Evolutionary conservation across 2,329 filamentous ascomycete genomes (phyloP).

Genomic region (Xylaria sp.): DNA sequence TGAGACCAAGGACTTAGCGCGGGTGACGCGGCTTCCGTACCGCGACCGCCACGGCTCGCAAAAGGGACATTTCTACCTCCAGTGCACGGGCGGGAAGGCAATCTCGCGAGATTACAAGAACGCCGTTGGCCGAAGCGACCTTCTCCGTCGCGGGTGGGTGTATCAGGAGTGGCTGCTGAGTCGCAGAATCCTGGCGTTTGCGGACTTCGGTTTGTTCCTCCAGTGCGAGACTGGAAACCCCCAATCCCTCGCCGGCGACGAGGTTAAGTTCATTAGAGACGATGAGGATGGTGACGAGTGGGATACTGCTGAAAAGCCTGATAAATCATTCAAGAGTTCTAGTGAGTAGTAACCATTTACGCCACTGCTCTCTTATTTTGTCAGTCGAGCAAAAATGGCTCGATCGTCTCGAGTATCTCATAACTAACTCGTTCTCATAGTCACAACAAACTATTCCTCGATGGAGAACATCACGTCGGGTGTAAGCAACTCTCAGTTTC

Average conservation of each 20-base stretch:
- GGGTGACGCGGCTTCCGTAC: conserved; percentile 18
- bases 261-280: conserved; percentile 8
- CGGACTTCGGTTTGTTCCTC: conserved; percentile 22
- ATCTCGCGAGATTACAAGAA: conserved; percentile 24
- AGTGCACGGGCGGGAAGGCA: conserved; percentile 11
- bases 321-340: conserved; percentile 27
- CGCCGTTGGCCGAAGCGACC: conserved; percentile 16
- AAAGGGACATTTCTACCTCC: conserved; percentile 29
- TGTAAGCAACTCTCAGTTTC: background rate
- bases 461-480: background rate
- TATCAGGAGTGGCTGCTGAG: conserved; percentile 34
- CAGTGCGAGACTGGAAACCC: conserved; percentile 20
- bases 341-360: background rate
- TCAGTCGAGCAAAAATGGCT: no score
- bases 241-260: conserved; percentile 3
- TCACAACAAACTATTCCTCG: background rate
- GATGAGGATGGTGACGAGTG: conserved; percentile 18
- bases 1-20: conserved; percentile 7
- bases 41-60: conserved; percentile 18
- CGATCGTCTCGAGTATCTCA: background rate
- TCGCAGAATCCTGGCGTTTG: conserved; percentile 28
- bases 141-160: conserved; percentile 31
- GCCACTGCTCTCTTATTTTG: background rate
- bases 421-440: background rate
- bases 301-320: conserved; percentile 8